Percentiles rank a stretch among this genome's conserved stretches.
phyloP scores from a whole-genome alignment of 1,284 basidiomycete genomes.

The Phellinidium pouzarii region DNA sequence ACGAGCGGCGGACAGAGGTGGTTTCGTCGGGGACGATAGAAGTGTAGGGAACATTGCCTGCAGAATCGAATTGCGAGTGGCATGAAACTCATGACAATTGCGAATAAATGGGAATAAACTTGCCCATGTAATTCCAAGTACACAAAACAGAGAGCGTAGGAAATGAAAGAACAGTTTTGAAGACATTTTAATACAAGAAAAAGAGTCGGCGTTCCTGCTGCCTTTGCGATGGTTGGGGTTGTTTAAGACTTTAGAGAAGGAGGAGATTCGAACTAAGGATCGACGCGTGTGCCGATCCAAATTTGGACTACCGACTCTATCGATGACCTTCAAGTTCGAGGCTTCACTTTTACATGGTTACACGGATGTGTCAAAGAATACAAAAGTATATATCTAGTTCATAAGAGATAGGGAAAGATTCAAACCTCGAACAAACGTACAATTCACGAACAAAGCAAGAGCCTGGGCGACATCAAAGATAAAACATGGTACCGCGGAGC shows the following conservation, averaged over 20 bases:
- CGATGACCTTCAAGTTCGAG: too few relatives aligned
- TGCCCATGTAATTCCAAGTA: neutral
- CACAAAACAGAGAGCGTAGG: neutral
- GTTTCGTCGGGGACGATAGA: neutral
- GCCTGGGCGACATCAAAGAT: conserved; percentile 41
- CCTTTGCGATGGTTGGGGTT: neutral
- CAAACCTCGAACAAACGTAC: too few relatives aligned
- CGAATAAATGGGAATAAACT: neutral
- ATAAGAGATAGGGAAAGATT: too few relatives aligned
- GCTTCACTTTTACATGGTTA: too few relatives aligned
- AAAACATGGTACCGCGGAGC: conserved; percentile 65
- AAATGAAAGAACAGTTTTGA: neutral
- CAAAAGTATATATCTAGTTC: too few relatives aligned
- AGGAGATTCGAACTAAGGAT: too few relatives aligned
- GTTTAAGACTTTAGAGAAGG: neutral
- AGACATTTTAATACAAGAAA: neutral
- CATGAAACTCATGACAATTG: neutral
- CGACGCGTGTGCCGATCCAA: too few relatives aligned
- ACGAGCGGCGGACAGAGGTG: neutral
- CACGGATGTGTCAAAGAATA: too few relatives aligned
- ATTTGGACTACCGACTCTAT: too few relatives aligned
- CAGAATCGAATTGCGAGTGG: neutral
- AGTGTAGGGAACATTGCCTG: neutral
- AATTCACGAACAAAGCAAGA: neutral
- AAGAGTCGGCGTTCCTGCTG: neutral